These are phyloP conservation scores for Gnomoniopsis smithogilvyi DNA, from an alignment of 2,329 filamentous ascomycete species.

Conservation along the genomic window DNA sequence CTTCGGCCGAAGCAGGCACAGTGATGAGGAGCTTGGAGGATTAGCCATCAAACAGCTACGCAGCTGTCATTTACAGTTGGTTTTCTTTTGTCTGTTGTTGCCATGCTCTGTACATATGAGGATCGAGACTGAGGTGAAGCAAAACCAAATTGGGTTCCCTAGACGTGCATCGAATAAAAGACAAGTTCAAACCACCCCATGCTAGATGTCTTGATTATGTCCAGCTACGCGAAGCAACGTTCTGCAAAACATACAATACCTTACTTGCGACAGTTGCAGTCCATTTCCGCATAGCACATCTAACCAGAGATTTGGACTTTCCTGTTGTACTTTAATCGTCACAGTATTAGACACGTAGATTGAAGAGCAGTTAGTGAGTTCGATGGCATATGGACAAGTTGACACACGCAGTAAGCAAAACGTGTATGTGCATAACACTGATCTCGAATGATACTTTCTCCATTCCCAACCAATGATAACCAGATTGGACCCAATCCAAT, in stretches of 20 bases:
- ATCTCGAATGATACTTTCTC: not conserved
- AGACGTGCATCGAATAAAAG: not conserved
- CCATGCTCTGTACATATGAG: constrained; percentile 9
- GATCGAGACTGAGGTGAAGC: not conserved
- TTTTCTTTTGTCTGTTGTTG: constrained; percentile 1
- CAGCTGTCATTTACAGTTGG: constrained; percentile 2
- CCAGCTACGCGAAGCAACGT: too few species aligned
- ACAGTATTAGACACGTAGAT: too few species aligned
- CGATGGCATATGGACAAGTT: not conserved
- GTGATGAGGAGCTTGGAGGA: not conserved
- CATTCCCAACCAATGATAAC: not conserved
- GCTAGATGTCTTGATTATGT: not conserved
- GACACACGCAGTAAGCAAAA: not conserved
- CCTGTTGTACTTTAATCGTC: too few species aligned
- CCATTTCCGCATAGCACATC: too few species aligned
- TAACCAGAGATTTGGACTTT: too few species aligned
- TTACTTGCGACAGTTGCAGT: too few species aligned
- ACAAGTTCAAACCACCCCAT: not conserved
- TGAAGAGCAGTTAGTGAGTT: too few species aligned
- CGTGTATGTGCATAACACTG: not conserved
- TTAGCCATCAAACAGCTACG: not conserved
- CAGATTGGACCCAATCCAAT: not conserved
- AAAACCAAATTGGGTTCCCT: not conserved
- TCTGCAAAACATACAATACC: too few species aligned
- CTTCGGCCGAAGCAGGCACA: not conserved